Base-by-base conservation (phyloP, 768 basidiomycete genomes). In the Collybia nuda region DNA sequence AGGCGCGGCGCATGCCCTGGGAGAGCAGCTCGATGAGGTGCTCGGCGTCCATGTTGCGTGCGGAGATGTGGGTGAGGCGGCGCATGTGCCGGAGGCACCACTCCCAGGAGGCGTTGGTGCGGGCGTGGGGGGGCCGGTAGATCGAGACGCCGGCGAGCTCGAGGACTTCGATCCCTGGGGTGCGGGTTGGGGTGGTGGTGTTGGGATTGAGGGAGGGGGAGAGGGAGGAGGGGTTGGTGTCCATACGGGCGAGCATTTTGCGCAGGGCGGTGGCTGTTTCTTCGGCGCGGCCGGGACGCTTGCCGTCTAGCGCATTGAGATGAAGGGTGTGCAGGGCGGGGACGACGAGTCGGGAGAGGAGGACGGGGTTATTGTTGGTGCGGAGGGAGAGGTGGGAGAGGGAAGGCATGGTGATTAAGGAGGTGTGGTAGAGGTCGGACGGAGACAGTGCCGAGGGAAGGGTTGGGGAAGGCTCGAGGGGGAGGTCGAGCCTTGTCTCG, bases 221-320 rank as follows among this genome's bases (percentile, higher is more conserved):
- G 9, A 2, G 5, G 40, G 40, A 6, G 15, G 40, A n/a, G 22
- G 17, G 4, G 40, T 3, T 4, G 17, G 40, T 19, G 40, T 68
- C 68, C 67, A 64, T 68, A 28, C 69, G 62, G 12, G 66, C 57
- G 7, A 72, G 55, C 23, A 72, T 43, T 40, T 62, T 59, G 2
- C 61, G 55, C 18, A 73, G 51, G 14, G 62, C 61, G 0, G 43
- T 45, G 2, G 59, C 67, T 11, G 62, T 65, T 42, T 70, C 65
- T n/a, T 50, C 42, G 6, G 65, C 66, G 14, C 64, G 63, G 5
- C 59, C 50, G 1, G 51, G 28, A 2, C 69, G 56, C 37, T 60
- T 65, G 15, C 69, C 71, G 45, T 73, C 71, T 22, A 73, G 57
- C 47, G 72, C 71, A 40, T 66, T 63, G 29, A 75, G 55, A 43